These are phyloP conservation scores for Nelumbo lutea DNA, from an alignment of 164 flowering plant species.

Conservation along the genomic window DNA sequence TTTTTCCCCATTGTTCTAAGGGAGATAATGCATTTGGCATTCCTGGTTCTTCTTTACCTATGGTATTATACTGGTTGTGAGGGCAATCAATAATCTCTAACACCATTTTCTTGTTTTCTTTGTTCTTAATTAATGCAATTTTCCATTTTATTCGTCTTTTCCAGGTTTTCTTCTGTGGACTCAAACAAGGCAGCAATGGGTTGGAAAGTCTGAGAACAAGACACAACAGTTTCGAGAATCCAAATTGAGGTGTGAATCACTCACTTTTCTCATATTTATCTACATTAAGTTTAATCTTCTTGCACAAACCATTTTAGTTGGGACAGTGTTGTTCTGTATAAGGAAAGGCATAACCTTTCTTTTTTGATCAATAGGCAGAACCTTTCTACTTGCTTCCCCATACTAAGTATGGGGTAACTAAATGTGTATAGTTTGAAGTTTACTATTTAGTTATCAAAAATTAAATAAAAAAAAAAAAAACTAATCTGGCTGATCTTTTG, in stretches of 20 bases:
- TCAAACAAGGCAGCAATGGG: slow-evolving; percentile 62
- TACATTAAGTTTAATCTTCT: too few species aligned
- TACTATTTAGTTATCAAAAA: too few species aligned
- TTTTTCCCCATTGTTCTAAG: background rate
- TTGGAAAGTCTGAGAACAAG: slow-evolving; percentile 30
- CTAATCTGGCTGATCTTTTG: too few species aligned
- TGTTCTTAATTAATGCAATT: background rate
- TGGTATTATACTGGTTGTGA: background rate
- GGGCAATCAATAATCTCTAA: background rate
- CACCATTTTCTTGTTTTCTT: background rate
- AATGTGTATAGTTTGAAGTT: too few species aligned
- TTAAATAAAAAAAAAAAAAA: too few species aligned
- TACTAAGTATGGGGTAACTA: too few species aligned
- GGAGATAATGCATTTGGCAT: background rate
- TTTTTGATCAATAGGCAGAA: too few species aligned
- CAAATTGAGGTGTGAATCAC: slow-evolving; percentile 41
- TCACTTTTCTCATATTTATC: background rate
- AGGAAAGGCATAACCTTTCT: too few species aligned
- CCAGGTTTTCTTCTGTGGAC: slow-evolving; percentile 68
- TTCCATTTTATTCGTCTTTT: slow-evolving; percentile 6
- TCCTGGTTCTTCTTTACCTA: background rate
- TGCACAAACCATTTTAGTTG: too few species aligned
- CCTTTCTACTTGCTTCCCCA: too few species aligned
- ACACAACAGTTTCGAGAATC: slow-evolving; percentile 35
- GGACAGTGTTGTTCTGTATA: too few species aligned